phyloP scores from a whole-genome alignment of 192 early-diverging fungal genomes.

The Powellomyces hirtus region DNA sequence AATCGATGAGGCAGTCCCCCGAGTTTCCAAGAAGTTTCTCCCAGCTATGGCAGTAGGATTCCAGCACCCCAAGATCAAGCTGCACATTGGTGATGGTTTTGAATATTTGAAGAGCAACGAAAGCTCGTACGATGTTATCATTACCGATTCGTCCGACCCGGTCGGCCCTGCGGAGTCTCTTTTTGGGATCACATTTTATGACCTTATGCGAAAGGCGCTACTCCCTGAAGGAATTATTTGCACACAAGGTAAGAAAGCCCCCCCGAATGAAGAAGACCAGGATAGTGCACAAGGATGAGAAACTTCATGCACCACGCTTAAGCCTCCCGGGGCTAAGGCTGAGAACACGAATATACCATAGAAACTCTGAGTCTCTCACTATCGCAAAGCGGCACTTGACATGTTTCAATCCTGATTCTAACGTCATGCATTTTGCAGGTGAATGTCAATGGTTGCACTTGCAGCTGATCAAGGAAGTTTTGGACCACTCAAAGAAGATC shows the following conservation, averaged over 20 bases:
- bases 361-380: slow-evolving; percentile 6
- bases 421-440: too few relatives aligned
- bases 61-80: slow-evolving; percentile 89
- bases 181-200: slow-evolving; percentile 90
- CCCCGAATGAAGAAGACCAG: not conserved
- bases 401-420: too few relatives aligned
- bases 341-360: slow-evolving; percentile 4
- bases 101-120: slow-evolving; percentile 85
- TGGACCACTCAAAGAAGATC: slow-evolving; percentile 72
- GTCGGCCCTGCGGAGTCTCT: slow-evolving; percentile 95
- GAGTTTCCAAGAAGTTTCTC: slow-evolving; percentile 90
- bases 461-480: slow-evolving; percentile 86
- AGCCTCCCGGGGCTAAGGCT: not conserved
- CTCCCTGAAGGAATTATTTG: slow-evolving; percentile 87
- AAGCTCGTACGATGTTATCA: slow-evolving; percentile 93
- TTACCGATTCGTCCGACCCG: slow-evolving; percentile 98
- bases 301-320: slow-evolving; percentile 1
- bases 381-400: too few relatives aligned
- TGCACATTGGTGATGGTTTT: slow-evolving; percentile 96
- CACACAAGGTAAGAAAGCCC: slow-evolving; percentile 91
- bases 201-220: slow-evolving; percentile 89
- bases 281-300: not conserved
- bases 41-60: slow-evolving; percentile 93
- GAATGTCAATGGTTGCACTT: slow-evolving; percentile 99
- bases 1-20: slow-evolving; percentile 94